Evolutionary conservation across 2,329 filamentous ascomycete genomes (phyloP), one percentile per base, ranked within the genome.

Genomic region (Metarhizium brunneum): DNA sequence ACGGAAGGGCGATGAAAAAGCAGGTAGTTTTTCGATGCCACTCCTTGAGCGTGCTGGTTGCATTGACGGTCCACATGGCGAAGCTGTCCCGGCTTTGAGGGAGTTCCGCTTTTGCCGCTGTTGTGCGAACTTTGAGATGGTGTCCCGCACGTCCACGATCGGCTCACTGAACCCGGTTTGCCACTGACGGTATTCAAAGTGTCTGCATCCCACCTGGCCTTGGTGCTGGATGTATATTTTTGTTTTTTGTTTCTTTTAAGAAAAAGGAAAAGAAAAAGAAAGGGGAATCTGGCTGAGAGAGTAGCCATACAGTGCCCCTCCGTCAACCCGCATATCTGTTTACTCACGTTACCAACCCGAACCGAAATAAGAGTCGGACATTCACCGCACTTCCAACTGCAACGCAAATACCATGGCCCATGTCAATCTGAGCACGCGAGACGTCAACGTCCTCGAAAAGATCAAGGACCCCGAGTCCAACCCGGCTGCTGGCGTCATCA

Each of bases 381-480:
- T 36, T 47, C 45, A 30, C 20, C 38, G n/a, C 47, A n/a, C 30
- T 42, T 18, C 45, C 42, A 43, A 36, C 38, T 52, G 20, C 45
- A 11, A 48, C 45, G 42, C 50, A 50, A 52, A 55, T 62, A 65
- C 52, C 47, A 53, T 84, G 81, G 68, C 78, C 47, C 65, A 69
- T 54, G 64, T 73, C 55, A 67, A 73, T 14, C 73, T 87, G 56
- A 85, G 78, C 65, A 72, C 69, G 49, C 79, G 79, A 59, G 84
- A 87, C 65, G 70, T 82, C 66, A 77, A 82, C 56, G 77, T 87
- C 61, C 78, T 87, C 56, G 77, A 81, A 59, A 86, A 86, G 66
- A 86, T 87, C 68, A 82, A 80, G 63, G 83, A 87, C 58, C 84
- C 84, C 1, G 84, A 87, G 64, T 78, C 78, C 7, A 77, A 85